Evolutionary conservation across 2,329 filamentous ascomycete genomes (phyloP).

Genomic region (Trichoderma arundinaceum): DNA sequence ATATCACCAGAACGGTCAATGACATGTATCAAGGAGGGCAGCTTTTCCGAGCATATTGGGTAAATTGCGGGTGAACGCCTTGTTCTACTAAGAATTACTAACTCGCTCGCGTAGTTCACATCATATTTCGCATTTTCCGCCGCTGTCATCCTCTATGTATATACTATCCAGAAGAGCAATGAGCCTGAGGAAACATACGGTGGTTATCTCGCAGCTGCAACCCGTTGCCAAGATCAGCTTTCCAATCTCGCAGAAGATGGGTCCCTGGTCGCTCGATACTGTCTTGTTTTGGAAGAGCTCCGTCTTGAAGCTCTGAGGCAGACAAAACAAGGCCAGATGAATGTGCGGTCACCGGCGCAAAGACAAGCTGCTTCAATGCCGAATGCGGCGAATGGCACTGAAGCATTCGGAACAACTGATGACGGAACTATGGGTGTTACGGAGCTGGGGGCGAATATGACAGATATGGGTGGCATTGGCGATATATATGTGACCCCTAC

Average conservation of each 20-base stretch:
- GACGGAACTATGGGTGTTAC: constrained; percentile 10
- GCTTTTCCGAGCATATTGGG: constrained; percentile 27
- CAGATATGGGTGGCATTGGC: constrained; percentile 25
- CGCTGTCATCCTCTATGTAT: constrained; percentile 17
- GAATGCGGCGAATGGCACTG: not conserved
- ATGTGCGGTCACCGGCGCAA: constrained; percentile 12
- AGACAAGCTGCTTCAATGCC: constrained; percentile 12
- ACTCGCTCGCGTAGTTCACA: constrained; percentile 3
- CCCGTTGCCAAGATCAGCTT: constrained; percentile 19
- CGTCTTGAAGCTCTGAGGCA: constrained; percentile 21
- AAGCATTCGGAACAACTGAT: not conserved
- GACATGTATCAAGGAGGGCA: constrained; percentile 24
- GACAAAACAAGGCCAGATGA: constrained; percentile 14
- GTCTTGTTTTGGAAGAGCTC: constrained; percentile 17
- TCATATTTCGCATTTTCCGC: constrained; percentile 25
- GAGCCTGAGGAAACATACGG: constrained; percentile 10
- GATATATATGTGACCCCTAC: constrained; percentile 26
- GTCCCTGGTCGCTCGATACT: constrained; percentile 15
- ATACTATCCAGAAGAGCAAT: constrained; percentile 26
- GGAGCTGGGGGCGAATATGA: constrained; percentile 15
- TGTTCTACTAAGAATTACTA: not conserved
- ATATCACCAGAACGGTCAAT: constrained; percentile 23
- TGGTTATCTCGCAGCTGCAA: constrained; percentile 7
- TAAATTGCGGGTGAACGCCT: not conserved
- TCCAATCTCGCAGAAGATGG: constrained; percentile 21